Evolutionary conservation across 768 basidiomycete species (phyloP).

Genomic region (Sutorius australiensis): DNA sequence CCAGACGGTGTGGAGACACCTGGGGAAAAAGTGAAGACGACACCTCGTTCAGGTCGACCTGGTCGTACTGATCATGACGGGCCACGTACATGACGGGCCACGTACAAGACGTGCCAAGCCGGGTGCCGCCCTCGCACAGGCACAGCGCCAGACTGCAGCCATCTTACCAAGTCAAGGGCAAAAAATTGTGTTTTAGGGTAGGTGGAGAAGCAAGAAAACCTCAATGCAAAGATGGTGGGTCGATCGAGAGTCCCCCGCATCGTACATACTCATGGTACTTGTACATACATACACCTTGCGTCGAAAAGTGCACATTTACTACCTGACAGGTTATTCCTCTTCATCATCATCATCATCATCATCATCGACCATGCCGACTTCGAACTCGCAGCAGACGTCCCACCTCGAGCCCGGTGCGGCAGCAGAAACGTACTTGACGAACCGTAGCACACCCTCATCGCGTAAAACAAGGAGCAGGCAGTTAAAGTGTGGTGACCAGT

Average conservation of each 20-base stretch:
- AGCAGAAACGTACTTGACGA: conserved; percentile 93
- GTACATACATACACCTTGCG: neutral
- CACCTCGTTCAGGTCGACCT: conserved; percentile 5
- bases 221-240: neutral
- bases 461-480: conserved; percentile 82
- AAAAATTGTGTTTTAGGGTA: conserved; percentile 63
- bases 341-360: conserved; percentile 40
- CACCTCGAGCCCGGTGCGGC: conserved; percentile 87
- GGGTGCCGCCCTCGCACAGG: conserved; percentile 75
- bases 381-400: conserved; percentile 92
- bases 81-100: conserved; percentile 35
- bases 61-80: conserved; percentile 12
- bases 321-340: conserved; percentile 23
- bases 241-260: neutral
- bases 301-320: neutral
- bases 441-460: conserved; percentile 90
- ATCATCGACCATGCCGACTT: conserved; percentile 75
- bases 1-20: neutral
- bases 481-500: conserved; percentile 88
- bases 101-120: conserved; percentile 54
- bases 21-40: neutral
- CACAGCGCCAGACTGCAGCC: conserved; percentile 70
- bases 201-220: neutral
- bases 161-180: conserved; percentile 64
- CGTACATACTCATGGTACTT: neutral